Evolutionary conservation across 202 grass and related monocot genomes (phyloP), one percentile per base, ranked within the genome.

Genomic region (Setaria italica): DNA sequence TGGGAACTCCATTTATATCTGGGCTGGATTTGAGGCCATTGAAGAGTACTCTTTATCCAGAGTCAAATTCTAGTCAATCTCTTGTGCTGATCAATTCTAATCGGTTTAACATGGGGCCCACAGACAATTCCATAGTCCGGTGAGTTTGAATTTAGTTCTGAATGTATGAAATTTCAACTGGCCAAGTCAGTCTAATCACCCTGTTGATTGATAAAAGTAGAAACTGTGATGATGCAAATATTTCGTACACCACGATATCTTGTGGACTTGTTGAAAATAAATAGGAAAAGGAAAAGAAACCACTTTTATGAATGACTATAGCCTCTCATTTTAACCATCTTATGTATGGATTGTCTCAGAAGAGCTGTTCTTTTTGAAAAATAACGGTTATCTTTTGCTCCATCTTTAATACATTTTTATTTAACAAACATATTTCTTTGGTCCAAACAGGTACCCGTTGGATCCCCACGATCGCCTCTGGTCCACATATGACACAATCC

Each of bases 1-100:
- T 13, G 10, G 92, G 90, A 15, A 90, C 41, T 48, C 92, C 92
- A 6, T 91, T 91, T 70, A 91, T 94, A 9, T 94, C 92, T 67
- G 64, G 33, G 12, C 42, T 94, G 48, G 85, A 90, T 43, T 72
- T 92, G 63, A 94, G 92, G 64, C 82, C 77, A 29, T 41, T 94
- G 37, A 50, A 50, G 65, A 39, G 5, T 34, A 56, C 1, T 74
- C 69, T 88, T 70, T 92, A 94, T 77, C 57, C 74, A 19, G 3
- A 37, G 20, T 82, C 19, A 39, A 88, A 92, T 83, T 68, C 70
- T 14, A 88, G 68, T 9, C 82, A 86, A 50, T 82, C 77, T 1
- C 46, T 94, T 9, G 70, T 85, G 54, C 19, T 72, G n/a, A 64
- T 67, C 9, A 72, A 77, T 39, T 78, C 79, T 71, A 82, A 82